A percentile compares a stretch with the other conserved stretches of the same genome.
Evolutionary conservation across 139 green algal species (phyloP).

Genomic region (Chlorella sp.): DNA sequence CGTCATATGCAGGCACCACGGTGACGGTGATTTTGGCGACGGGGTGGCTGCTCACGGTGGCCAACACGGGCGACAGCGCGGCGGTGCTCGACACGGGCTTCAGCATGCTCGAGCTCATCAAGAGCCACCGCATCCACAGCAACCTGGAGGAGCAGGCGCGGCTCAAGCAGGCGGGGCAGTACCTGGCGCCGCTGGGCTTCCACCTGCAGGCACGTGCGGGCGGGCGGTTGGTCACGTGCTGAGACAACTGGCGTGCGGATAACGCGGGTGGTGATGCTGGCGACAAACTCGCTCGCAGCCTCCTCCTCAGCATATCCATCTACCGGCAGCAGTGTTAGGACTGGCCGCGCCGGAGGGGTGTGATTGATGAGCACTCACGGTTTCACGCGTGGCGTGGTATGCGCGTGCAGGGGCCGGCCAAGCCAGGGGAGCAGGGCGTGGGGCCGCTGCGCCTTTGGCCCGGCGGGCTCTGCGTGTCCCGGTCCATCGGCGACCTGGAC

Average conservation of each 20-base stretch:
- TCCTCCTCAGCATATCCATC: no score
- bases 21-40: slow-evolving; percentile 37
- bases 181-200: slow-evolving; percentile 54
- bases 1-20: slow-evolving; percentile 37
- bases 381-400: no score
- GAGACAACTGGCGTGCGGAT: no score
- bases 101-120: slow-evolving; percentile 35
- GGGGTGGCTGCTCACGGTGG: slow-evolving; percentile 76
- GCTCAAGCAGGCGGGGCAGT: slow-evolving; percentile 35
- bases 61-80: slow-evolving; percentile 81
- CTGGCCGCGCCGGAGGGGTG: no score
- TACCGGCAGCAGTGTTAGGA: no score
- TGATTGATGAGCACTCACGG: no score
- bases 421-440: slow-evolving; percentile 57
- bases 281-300: no score
- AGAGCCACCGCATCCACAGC: slow-evolving; percentile 45
- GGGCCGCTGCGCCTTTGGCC: slow-evolving; percentile 88
- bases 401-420: slow-evolving; percentile 47
- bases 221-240: no score
- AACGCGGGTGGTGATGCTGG: no score
- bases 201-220: slow-evolving; percentile 39
- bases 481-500: slow-evolving; percentile 84
- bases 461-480: slow-evolving; percentile 79
- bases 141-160: slow-evolving; percentile 46
- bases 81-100: slow-evolving; percentile 69